Base-by-base conservation (phyloP, 2,329 filamentous ascomycete genomes). In the Amesomyces nigricolor region DNA sequence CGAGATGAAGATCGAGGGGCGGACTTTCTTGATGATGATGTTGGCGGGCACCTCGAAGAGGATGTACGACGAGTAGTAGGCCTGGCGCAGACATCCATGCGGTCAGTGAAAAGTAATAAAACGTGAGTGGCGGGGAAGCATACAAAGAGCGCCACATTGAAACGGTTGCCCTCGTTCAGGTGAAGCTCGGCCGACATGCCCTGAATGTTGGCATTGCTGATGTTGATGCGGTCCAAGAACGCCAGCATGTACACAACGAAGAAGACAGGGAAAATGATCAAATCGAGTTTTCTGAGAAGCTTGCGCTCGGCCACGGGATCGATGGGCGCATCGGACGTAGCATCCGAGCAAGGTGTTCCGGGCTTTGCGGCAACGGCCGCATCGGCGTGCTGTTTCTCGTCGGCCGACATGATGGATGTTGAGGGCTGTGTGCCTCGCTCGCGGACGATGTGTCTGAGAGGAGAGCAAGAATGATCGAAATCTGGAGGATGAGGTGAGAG, bases 161-260 rank as follows among this genome's bases (percentile, higher is more conserved):
- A 78, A 22, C 71, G 68, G 51, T 71, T 71, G 5, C 71, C 73
- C 1, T 65, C 62, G 19, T 59, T 30, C 29, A 78, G 67, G 8
- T 71, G 62, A 1, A 78, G 67, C 13, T 78, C 75, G 26, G 67
- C 62, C 0, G 67, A 63, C 58, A 79, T 8, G 10, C 53, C 53
- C 48, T 56, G 66, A 53, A 78, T 75, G 47, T 69, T 66, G 8
- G 75, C 74, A 65, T 79, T 78, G 65, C 73, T 72, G 53, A 77
- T 76, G 59, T 77, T 76, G 69, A 70, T 73, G 35, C 74, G 70
- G 46, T 76, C 73, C 17, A 76, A 63, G 54, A 74, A 75, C 7
- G 72, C 72, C 65, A 75, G 67, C 56, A 71, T 66, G 60, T 73
- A 56, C 46, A 75, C 66, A 50, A 75, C 42, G 48, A 72, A 73